phyloP scores from a whole-genome alignment of 257 asterid genomes.

The Echites panduratus region DNA sequence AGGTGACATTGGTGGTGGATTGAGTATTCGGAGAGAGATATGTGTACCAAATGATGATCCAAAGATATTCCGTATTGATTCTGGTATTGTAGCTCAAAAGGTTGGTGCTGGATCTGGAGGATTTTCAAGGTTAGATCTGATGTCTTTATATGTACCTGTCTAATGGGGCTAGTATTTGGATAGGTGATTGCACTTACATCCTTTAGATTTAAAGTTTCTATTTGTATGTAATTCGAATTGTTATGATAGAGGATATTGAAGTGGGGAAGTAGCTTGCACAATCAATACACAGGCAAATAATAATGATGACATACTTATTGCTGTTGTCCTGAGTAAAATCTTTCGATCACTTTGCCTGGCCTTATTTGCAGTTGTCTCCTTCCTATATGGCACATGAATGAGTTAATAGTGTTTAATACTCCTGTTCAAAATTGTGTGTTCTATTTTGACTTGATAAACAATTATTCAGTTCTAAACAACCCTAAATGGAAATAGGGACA shows the following conservation, averaged over 20 bases:
- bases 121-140: constrained; percentile 61
- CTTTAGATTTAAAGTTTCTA: neutral
- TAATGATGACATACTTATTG: neutral
- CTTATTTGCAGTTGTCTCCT: neutral
- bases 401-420: neutral
- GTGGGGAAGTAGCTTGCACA: neutral
- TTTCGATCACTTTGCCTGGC: neutral
- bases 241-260: neutral
- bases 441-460: too few relatives aligned
- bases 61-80: constrained; percentile 50
- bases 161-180: neutral
- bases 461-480: too few relatives aligned
- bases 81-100: constrained; percentile 63
- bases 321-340: neutral
- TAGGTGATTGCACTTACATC: neutral
- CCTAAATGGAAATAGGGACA: too few relatives aligned
- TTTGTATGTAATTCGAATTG: neutral
- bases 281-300: neutral
- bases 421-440: too few relatives aligned
- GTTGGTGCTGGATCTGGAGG: constrained; percentile 99
- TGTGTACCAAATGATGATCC: constrained; percentile 54
- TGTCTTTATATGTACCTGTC: neutral
- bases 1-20: constrained; percentile 92
- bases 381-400: neutral
- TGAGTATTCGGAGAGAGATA: constrained; percentile 55